These are phyloP conservation scores for Debaryomyces udenii DNA, from an alignment of 1,139 yeast species.

Conservation along the genomic window DNA sequence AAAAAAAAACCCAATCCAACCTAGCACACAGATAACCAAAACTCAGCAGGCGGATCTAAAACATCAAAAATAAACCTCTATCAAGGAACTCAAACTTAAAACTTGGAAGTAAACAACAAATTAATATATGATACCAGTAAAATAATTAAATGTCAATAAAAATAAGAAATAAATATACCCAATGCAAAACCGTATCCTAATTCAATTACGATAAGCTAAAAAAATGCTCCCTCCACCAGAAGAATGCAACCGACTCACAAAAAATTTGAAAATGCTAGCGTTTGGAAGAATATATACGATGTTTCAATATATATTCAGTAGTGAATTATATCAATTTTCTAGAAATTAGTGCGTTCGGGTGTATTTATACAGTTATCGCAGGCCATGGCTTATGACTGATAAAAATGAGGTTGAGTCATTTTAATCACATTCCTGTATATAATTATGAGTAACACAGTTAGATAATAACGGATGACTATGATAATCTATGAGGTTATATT, in stretches of 20 bases:
- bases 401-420: constrained; percentile 7
- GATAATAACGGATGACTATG: constrained; percentile 1
- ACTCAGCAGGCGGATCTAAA: constrained; percentile 4
- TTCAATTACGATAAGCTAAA: constrained; percentile 2
- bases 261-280: constrained; percentile 1
- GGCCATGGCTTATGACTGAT: constrained; percentile 8
- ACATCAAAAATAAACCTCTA: constrained; percentile 6
- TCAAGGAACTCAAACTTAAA: constrained; percentile 6
- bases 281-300: constrained; percentile 4
- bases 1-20: constrained; percentile 3
- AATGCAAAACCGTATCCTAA: constrained; percentile 5
- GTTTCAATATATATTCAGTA: constrained; percentile 4
- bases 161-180: constrained; percentile 6
- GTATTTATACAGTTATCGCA: constrained; percentile 6
- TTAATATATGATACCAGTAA: neutral
- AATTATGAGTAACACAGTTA: neutral
- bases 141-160: no score
- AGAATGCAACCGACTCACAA: constrained; percentile 5
- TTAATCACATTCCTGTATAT: no score
- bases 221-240: constrained; percentile 3
- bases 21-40: constrained; percentile 1
- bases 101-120: constrained; percentile 4
- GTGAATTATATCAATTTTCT: neutral
- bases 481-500: neutral
- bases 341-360: neutral